Evolutionary conservation across 805 yeast genomes (phyloP).

Genomic region (Sugiyamaella smithiae): DNA sequence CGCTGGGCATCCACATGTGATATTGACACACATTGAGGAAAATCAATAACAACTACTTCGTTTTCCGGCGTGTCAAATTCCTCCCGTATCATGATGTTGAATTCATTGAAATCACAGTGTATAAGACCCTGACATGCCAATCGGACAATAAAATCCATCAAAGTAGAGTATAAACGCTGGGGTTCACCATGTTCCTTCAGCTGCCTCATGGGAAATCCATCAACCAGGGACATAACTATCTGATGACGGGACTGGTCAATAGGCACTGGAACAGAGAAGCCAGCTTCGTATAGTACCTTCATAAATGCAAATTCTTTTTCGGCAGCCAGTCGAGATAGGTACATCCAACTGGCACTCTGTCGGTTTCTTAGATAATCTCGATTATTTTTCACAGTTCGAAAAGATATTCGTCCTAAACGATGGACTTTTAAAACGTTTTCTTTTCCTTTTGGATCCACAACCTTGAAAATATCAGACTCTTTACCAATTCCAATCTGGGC

Average conservation of each 20-base stretch:
- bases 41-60: constrained; percentile 90
- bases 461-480: constrained; percentile 91
- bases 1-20: constrained; percentile 85
- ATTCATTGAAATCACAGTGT: constrained; percentile 97
- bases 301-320: constrained; percentile 88
- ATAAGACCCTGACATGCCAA: constrained; percentile 86
- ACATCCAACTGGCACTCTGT: constrained; percentile 88
- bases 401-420: constrained; percentile 90
- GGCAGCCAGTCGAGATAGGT: constrained; percentile 84
- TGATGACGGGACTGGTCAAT: constrained; percentile 88
- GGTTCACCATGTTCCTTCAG: constrained; percentile 67
- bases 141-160: constrained; percentile 83
- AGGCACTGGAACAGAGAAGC: constrained; percentile 85
- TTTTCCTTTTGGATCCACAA: constrained; percentile 62
- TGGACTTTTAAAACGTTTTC: constrained; percentile 83
- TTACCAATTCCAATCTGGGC: constrained; percentile 94
- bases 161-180: constrained; percentile 70
- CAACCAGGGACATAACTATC: constrained; percentile 86
- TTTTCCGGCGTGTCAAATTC: constrained; percentile 43
- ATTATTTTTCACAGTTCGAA: constrained; percentile 86
- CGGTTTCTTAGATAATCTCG: constrained; percentile 80
- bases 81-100: constrained; percentile 83
- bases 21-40: constrained; percentile 96
- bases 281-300: constrained; percentile 67
- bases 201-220: constrained; percentile 88